Percentiles rank a stretch among this genome's conserved stretches.
phyloP scores from a whole-genome alignment of 2,329 filamentous ascomycete genomes.

The Neonectria ditissima region DNA sequence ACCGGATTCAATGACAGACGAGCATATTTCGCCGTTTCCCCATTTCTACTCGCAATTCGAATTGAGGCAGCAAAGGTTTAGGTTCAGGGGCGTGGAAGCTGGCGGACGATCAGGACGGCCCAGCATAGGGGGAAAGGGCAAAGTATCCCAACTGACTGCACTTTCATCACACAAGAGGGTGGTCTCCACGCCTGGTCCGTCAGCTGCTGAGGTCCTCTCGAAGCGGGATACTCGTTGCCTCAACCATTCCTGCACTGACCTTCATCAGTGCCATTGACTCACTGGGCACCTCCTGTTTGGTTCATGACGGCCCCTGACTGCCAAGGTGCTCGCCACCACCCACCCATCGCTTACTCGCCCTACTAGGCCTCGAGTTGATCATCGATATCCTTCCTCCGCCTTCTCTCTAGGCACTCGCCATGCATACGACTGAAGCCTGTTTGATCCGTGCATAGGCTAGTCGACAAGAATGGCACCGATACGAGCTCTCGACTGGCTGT shows the following conservation, averaged over 20 bases:
- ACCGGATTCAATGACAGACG: slow-evolving; percentile 24
- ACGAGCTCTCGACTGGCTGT: not conserved
- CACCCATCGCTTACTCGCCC: not conserved
- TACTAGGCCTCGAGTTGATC: not conserved
- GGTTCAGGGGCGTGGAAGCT: not conserved
- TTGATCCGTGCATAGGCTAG: not conserved
- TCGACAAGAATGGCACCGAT: not conserved
- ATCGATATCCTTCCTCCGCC: not conserved
- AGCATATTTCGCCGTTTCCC: slow-evolving; percentile 9
- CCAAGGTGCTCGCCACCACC: not conserved
- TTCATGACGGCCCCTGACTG: not conserved
- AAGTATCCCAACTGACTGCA: not conserved
- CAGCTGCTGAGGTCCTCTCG: not conserved
- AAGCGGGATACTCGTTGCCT: not conserved
- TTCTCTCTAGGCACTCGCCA: not conserved
- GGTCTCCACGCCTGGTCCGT: no score
- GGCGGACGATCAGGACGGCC: not conserved
- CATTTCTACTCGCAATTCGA: slow-evolving; percentile 2
- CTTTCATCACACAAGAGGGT: not conserved
- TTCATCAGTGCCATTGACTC: not conserved
- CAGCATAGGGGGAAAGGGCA: not conserved
- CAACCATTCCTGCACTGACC: not conserved
- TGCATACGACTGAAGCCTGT: not conserved
- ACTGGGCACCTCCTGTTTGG: not conserved
- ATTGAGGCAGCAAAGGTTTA: not conserved